Evolutionary conservation across 768 basidiomycete species (phyloP).

Genomic region (Kockovaella imperatae): DNA sequence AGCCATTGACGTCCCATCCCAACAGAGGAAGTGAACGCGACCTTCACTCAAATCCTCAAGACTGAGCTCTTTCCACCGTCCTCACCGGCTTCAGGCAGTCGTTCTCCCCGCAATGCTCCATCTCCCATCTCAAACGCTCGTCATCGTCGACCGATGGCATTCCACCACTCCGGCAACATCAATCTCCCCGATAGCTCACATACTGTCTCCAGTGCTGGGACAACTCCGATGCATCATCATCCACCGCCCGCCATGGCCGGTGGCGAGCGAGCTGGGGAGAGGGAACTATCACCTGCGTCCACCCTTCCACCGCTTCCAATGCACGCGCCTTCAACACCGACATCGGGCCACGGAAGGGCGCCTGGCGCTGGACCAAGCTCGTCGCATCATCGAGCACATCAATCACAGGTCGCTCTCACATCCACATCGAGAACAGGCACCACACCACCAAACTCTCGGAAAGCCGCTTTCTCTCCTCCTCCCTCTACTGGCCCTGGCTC

Average conservation of each 20-base stretch:
- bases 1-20: not conserved
- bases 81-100: constrained; percentile 19
- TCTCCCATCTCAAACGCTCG: constrained; percentile 20
- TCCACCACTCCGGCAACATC: constrained; percentile 64
- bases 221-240: constrained; percentile 37
- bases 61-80: constrained; percentile 47
- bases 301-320: constrained; percentile 35
- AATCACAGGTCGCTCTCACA: constrained; percentile 28
- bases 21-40: constrained; percentile 49
- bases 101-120: constrained; percentile 15
- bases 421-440: constrained; percentile 13
- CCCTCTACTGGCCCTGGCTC: constrained; percentile 13
- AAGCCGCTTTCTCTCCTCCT: constrained; percentile 35
- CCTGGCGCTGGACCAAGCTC: constrained; percentile 32
- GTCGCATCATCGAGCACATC: constrained; percentile 33
- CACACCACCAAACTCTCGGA: constrained; percentile 18
- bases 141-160: constrained; percentile 45
- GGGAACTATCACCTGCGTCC: constrained; percentile 28
- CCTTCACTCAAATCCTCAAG: constrained; percentile 47
- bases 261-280: constrained; percentile 13
- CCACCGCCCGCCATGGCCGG: constrained; percentile 31
- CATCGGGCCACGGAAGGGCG: constrained; percentile 31
- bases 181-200: constrained; percentile 67
- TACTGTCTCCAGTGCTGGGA: constrained; percentile 56
- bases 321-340: constrained; percentile 39